These are phyloP conservation scores for Phytophthora cajani DNA, from an alignment of 352 stramenopile genomes.

Conservation along the genomic window DNA sequence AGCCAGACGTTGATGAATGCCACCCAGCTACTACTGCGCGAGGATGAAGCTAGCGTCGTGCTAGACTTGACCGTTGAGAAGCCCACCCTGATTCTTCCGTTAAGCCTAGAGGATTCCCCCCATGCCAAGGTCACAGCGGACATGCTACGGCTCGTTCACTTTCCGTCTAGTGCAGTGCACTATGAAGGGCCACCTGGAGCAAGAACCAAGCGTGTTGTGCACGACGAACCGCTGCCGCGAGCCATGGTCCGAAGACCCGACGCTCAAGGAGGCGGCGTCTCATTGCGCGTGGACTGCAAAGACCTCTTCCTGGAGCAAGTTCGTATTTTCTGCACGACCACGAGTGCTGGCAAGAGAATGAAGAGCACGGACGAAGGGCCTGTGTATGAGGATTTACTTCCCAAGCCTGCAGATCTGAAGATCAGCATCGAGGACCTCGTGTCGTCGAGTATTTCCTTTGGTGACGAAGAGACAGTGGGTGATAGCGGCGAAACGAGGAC, in stretches of 20 bases:
- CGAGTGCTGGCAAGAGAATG: conserved; percentile 13
- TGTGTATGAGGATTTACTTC: conserved; percentile 48
- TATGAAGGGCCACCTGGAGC: conserved; percentile 44
- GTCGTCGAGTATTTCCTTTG: conserved; percentile 50
- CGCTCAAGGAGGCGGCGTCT: conserved; percentile 26
- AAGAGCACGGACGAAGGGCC: conserved; percentile 10
- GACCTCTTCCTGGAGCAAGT: conserved; percentile 61
- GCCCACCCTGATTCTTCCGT: conserved; percentile 74
- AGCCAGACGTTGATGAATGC: conserved; percentile 73
- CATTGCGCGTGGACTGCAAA: conserved; percentile 46
- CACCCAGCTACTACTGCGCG: conserved; percentile 72
- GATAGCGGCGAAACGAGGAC: conserved; percentile 15
- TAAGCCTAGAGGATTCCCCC: conserved; percentile 55
- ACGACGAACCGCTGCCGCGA: conserved; percentile 27
- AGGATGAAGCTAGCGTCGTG: conserved; percentile 64
- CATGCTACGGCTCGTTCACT: conserved; percentile 62
- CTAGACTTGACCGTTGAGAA: conserved; percentile 62
- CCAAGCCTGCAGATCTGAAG: conserved; percentile 50
- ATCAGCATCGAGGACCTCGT: conserved; percentile 78
- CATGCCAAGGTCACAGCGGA: conserved; percentile 71
- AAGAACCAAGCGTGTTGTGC: conserved; percentile 42
- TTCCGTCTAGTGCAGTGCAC: conserved; percentile 62
- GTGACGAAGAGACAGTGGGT: conserved; percentile 28
- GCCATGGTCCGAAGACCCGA: conserved; percentile 19
- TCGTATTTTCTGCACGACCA: conserved; percentile 48